Base-by-base conservation (phyloP, 495 filamentous ascomycete genomes). In the Penicillium atrosanguineum region DNA sequence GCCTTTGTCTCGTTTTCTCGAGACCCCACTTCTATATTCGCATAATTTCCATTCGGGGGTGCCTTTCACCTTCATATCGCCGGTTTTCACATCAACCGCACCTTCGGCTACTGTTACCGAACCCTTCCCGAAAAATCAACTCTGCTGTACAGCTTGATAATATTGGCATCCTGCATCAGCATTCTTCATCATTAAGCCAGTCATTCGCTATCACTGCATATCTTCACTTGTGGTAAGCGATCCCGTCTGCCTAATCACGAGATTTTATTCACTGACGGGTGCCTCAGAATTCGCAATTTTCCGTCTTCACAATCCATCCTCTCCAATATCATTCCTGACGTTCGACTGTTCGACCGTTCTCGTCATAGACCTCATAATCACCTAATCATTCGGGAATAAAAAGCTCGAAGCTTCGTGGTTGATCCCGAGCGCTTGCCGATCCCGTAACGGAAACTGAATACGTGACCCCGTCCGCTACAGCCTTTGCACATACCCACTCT, bases 401-500 rank as follows among this genome's bases (percentile, higher is more conserved):
- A 51, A 55, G 57, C 50, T 54, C 47, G 52, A 58, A 65, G 64
- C 53, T 63, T 57, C 57, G 64, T 57, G 65, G 61, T 69, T 69
- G 67, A 67, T 65, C 57, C 61, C 59, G 61, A 67, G 62, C 58
- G 46, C 64, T 63, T 46, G 49, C 56, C 8, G 23, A 48, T 29
- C 31, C 54, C 26, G 43, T 45, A 23, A 54, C 50, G 57, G 39
- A 40, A 34, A 60, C 44, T 44, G 38, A 43, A 53, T 18, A 58
- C 53, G 53, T 59, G 39, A 57, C 54, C 37, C 44, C 49, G 52
- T 42, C 37, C 60, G 53, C 53, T 49, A 40, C 40, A 48, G 58
- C 55, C 54, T 31, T 67, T 71, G 69, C 72, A 73, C 70, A 75
- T 76, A 72, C 42, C 52, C 49, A 50, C 57, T 59, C 50, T 54